phyloP scores from a whole-genome alignment of 331 rosid species.

The Prunus yedoensis region DNA sequence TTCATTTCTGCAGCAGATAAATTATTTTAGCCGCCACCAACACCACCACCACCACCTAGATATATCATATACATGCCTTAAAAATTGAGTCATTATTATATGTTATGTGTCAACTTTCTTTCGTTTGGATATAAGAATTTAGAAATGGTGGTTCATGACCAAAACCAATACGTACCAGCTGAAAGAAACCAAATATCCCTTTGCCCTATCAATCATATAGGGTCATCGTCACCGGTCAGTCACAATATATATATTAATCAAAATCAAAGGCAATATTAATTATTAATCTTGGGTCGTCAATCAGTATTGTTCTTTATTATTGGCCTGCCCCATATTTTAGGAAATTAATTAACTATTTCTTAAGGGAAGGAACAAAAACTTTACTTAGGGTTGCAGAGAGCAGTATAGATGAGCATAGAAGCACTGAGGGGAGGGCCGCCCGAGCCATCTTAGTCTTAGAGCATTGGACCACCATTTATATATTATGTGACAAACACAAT shows the following conservation, averaged over 20 bases:
- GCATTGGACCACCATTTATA: constrained; percentile 39
- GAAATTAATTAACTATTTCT: background rate
- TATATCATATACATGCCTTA: no score
- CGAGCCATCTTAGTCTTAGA: constrained; percentile 25
- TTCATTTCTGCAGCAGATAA: background rate
- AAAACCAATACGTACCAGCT: background rate
- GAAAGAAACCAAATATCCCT: background rate
- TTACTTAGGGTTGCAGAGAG: background rate
- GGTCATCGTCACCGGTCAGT: background rate
- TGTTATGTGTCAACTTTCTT: background rate
- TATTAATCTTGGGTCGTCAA: no score
- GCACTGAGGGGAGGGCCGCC: constrained; percentile 12
- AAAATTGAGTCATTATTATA: no score
- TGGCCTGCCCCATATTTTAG: constrained; percentile 1
- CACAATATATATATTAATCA: background rate
- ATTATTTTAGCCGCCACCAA: background rate
- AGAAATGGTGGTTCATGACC: background rate
- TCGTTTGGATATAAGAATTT: background rate
- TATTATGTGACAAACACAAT: background rate
- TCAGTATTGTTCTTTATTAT: no score
- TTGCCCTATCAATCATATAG: background rate
- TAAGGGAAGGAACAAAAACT: background rate
- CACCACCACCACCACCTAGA: no score
- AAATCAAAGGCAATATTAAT: background rate
- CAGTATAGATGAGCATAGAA: no score